phyloP scores from a whole-genome alignment of 2,329 filamentous ascomycete species.

The Cryphonectria carpinicola region DNA sequence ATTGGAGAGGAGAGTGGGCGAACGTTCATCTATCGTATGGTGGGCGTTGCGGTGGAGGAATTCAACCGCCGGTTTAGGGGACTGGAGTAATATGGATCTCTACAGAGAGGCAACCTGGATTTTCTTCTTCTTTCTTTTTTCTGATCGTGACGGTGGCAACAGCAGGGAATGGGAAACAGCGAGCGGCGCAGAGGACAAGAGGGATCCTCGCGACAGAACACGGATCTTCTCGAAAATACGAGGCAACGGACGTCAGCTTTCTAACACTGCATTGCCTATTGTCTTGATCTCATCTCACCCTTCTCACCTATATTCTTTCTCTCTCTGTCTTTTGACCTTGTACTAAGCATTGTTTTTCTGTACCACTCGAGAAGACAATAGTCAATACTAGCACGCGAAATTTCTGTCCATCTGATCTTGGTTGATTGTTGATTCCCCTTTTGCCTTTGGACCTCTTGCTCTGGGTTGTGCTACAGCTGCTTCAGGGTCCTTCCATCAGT shows the following conservation, averaged over 20 bases:
- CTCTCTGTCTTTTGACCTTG: not conserved
- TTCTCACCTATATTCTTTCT: not conserved
- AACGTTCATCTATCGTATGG: slow-evolving; percentile 66
- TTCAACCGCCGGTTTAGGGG: slow-evolving; percentile 65
- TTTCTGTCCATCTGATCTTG: not conserved
- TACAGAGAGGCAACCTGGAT: not conserved
- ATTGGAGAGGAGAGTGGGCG: slow-evolving; percentile 82
- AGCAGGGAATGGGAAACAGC: not conserved
- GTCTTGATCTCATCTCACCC: not conserved
- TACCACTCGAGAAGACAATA: not conserved
- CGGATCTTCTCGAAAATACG: not conserved
- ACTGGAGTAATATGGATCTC: slow-evolving; percentile 37
- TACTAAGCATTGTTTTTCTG: slow-evolving; percentile 1
- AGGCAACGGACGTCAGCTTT: not conserved
- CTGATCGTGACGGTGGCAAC: too few species aligned
- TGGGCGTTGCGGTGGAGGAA: slow-evolving; percentile 68
- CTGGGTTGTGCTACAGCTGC: not conserved
- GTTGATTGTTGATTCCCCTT: not conserved
- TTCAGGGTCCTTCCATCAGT: not conserved
- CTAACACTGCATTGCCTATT: not conserved
- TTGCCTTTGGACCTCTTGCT: not conserved
- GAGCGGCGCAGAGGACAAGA: not conserved
- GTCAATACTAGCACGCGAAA: not conserved
- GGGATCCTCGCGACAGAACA: not conserved
- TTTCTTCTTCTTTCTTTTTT: not conserved